A percentile compares a stretch with the other conserved stretches of the same genome.
These are phyloP conservation scores for Astragalus glycyphyllos DNA, from an alignment of 306 rosid species.

Conservation along the genomic window DNA sequence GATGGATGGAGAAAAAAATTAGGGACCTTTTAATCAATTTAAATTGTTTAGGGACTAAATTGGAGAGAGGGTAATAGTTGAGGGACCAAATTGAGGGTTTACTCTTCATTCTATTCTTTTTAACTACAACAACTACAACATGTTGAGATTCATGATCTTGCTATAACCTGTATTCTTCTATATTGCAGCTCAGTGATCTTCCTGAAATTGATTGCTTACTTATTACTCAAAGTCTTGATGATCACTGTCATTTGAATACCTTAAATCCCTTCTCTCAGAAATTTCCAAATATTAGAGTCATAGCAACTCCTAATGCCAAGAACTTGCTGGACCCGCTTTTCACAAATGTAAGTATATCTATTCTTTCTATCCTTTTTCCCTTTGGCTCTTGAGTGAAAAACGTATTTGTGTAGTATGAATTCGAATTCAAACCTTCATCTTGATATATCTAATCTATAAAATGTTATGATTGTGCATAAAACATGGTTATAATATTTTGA, in stretches of 20 bases:
- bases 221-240: conserved; percentile 95
- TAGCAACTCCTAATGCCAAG: conserved; percentile 89
- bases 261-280: conserved; percentile 72
- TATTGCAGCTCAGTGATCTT: conserved; percentile 87
- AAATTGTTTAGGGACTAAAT: no score
- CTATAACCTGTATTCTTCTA: conserved; percentile 45
- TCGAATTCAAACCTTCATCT: conserved; percentile 25
- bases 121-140: no score
- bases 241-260: conserved; percentile 96
- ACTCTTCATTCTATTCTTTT: no score
- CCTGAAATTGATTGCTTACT: conserved; percentile 82
- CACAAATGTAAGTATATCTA: conserved; percentile 63
- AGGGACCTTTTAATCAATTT: no score
- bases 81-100: no score
- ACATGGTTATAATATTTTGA: conserved; percentile 35
- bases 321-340: conserved; percentile 80
- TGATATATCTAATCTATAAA: conserved; percentile 4
- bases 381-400: conserved; percentile 26
- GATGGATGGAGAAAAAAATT: no score
- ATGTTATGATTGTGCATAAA: conserved; percentile 10
- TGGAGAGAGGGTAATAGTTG: no score
- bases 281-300: conserved; percentile 66
- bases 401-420: not conserved
- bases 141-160: conserved; percentile 34
- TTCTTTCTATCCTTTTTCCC: conserved; percentile 5